Evolutionary conservation across 1,284 basidiomycete species (phyloP).

Genomic region (Marasmius fiardii): DNA sequence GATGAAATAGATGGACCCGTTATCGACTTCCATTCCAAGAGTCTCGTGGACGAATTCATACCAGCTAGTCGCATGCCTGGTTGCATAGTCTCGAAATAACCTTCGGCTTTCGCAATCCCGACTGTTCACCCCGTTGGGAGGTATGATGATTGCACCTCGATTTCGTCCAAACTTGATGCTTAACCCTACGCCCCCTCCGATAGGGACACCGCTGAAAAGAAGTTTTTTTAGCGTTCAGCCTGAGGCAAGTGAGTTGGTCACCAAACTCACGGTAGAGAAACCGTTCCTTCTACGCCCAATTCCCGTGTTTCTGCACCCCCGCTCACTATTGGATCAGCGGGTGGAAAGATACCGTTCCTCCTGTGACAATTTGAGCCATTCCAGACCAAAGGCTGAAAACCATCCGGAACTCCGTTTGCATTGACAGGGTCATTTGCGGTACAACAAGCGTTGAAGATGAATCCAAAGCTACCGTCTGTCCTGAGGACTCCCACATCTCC

Average conservation of each 20-base stretch:
- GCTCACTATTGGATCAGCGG: not conserved
- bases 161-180: not conserved
- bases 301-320: not conserved
- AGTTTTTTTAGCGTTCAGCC: not conserved
- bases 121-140: constrained; percentile 7
- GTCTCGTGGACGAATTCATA: constrained; percentile 6
- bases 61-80: not conserved
- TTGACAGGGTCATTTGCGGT: constrained; percentile 12
- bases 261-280: not conserved
- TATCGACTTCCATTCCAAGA: constrained; percentile 1
- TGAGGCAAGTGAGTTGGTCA: not conserved
- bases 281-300: not conserved
- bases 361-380: not conserved
- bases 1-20: constrained; percentile 11
- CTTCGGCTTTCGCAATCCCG: not conserved
- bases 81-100: constrained; percentile 3
- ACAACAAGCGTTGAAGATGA: constrained; percentile 16
- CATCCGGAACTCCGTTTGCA: constrained; percentile 4
- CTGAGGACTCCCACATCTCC: constrained; percentile 22
- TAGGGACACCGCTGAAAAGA: not conserved
- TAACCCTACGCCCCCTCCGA: not conserved
- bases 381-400: constrained; percentile 17
- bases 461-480: constrained; percentile 16
- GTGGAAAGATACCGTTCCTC: not conserved
- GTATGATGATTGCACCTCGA: constrained; percentile 7